These are phyloP conservation scores for Hymenotorrendiella dingleyae DNA, from an alignment of 2,329 filamentous ascomycete species.

Conservation along the genomic window DNA sequence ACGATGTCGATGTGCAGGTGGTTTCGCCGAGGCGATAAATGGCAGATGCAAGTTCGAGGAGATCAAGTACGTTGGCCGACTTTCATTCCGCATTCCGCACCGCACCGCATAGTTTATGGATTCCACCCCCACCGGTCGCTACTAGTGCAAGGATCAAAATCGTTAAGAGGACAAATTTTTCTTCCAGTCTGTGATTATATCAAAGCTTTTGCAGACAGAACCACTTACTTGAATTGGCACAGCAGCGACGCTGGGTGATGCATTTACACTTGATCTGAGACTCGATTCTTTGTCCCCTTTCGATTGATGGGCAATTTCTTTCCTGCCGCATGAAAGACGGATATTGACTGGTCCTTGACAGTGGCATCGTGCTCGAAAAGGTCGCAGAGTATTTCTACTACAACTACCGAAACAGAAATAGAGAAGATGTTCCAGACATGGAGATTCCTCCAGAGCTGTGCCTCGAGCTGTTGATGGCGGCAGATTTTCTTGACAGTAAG, in stretches of 20 bases:
- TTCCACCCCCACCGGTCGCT: neutral
- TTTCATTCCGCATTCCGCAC: neutral
- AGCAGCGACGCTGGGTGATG: slow-evolving; percentile 30
- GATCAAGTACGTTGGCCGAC: slow-evolving; percentile 56
- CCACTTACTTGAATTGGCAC: slow-evolving; percentile 21
- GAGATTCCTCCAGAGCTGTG: slow-evolving; percentile 75
- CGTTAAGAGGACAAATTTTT: neutral
- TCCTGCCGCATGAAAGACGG: too few species aligned
- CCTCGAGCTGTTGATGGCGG: slow-evolving; percentile 70
- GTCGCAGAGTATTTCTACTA: slow-evolving; percentile 81
- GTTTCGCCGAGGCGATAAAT: slow-evolving; percentile 58
- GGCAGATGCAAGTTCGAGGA: slow-evolving; percentile 64
- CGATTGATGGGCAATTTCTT: neutral
- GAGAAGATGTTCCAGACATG: slow-evolving; percentile 71
- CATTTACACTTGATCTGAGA: slow-evolving; percentile 62
- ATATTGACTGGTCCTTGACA: too few species aligned
- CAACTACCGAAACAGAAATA: slow-evolving; percentile 66
- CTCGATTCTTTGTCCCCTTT: slow-evolving; percentile 15
- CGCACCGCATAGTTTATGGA: neutral
- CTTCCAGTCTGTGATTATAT: slow-evolving; percentile 29
- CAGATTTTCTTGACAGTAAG: slow-evolving; percentile 66
- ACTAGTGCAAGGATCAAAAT: neutral
- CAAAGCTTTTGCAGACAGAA: slow-evolving; percentile 27
- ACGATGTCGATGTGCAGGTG: slow-evolving; percentile 37
- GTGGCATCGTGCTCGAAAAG: slow-evolving; percentile 70